Evolutionary conservation across 1,284 basidiomycete species (phyloP).

Genomic region (Sporisorium iseilematis-ciliati): DNA sequence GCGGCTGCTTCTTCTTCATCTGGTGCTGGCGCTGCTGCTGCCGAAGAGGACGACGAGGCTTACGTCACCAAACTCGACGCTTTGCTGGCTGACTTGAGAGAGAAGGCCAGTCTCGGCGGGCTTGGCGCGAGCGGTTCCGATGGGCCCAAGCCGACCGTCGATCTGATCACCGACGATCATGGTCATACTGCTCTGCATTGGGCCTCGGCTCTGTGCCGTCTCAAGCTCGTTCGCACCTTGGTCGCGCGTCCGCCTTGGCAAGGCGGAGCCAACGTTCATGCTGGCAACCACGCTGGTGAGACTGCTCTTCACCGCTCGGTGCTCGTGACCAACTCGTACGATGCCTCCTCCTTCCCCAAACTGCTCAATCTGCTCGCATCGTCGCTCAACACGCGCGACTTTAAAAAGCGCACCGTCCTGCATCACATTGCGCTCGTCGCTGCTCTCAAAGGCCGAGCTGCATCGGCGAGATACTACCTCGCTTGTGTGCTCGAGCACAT

Average conservation of each 20-base stretch:
- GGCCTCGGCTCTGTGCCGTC: slow-evolving; percentile 85
- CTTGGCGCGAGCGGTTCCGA: slow-evolving; percentile 78
- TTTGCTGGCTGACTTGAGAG: slow-evolving; percentile 48
- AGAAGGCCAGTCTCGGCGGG: slow-evolving; percentile 52
- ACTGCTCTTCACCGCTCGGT: slow-evolving; percentile 93
- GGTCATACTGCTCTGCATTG: slow-evolving; percentile 95
- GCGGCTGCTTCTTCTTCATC: slow-evolving; percentile 3
- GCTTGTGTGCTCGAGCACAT: slow-evolving; percentile 85
- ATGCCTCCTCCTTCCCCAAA: slow-evolving; percentile 78
- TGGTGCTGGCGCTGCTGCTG: slow-evolving; percentile 7
- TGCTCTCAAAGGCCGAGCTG: slow-evolving; percentile 86
- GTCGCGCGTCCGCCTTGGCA: slow-evolving; percentile 74
- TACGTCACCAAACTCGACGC: slow-evolving; percentile 41
- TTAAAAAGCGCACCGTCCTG: slow-evolving; percentile 87
- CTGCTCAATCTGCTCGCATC: slow-evolving; percentile 77
- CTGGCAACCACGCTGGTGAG: slow-evolving; percentile 86
- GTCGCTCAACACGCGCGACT: slow-evolving; percentile 90
- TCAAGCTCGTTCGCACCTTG: slow-evolving; percentile 61
- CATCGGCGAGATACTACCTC: slow-evolving; percentile 89
- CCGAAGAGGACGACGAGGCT: slow-evolving; percentile 25
- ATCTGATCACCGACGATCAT: slow-evolving; percentile 81
- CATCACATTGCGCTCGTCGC: slow-evolving; percentile 94
- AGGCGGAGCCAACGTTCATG: slow-evolving; percentile 65
- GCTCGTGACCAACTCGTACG: slow-evolving; percentile 87
- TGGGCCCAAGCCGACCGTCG: slow-evolving; percentile 76